Conservation (phyloP, 495 filamentous ascomycete genomes). For the Trichoderma reesei region DNA sequence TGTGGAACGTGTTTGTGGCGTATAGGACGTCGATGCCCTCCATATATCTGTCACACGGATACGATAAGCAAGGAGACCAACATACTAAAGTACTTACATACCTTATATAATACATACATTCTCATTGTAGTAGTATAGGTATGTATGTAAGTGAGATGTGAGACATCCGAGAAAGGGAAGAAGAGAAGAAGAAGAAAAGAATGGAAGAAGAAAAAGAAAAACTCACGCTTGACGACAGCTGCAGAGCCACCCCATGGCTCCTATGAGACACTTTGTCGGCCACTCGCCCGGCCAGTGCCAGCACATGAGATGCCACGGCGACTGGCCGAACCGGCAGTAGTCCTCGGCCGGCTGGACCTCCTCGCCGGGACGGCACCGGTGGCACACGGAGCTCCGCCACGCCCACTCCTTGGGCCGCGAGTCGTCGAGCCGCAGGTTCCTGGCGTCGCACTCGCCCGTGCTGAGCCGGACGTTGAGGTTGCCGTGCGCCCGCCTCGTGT, state of each 20-base stretch:
- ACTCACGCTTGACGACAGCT: constrained; percentile 17
- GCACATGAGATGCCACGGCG: not conserved
- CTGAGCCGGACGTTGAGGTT: not conserved
- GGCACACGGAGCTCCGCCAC: constrained; percentile 20
- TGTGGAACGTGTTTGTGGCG: constrained; percentile 16
- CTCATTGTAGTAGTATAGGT: not conserved
- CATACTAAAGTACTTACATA: not conserved
- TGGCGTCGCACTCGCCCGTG: not conserved
- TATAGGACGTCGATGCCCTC: constrained; percentile 19
- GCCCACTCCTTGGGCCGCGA: constrained; percentile 13
- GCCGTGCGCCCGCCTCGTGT: not conserved
- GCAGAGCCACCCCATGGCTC: constrained; percentile 17
- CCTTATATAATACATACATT: no score
- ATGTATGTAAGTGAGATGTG: not conserved
- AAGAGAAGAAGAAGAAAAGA: no score
- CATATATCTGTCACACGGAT: constrained; percentile 10
- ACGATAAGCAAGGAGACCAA: not conserved
- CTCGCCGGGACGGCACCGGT: not conserved
- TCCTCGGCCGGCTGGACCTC: not conserved
- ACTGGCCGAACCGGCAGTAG: not conserved
- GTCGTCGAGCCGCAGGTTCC: constrained; percentile 7
- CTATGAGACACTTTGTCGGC: constrained; percentile 16
- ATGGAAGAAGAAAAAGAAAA: not conserved
- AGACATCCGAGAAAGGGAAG: not conserved
- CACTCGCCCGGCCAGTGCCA: constrained; percentile 13